A percentile compares a stretch with the other conserved stretches of the same genome.
phyloP scores from a whole-genome alignment of 805 yeast genomes.

The Candida tallmaniae region DNA sequence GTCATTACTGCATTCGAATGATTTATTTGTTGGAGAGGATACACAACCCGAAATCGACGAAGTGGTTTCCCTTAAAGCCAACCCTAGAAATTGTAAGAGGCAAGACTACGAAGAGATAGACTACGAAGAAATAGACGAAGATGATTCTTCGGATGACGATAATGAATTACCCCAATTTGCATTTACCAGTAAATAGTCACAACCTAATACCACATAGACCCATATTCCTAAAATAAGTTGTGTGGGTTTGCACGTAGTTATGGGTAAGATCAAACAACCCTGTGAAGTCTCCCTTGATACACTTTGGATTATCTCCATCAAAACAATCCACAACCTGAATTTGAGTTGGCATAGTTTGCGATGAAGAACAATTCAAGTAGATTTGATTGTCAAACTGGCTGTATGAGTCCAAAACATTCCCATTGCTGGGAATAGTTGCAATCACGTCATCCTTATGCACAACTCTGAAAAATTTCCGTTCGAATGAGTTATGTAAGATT shows the following conservation, averaged over 20 bases:
- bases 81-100: not conserved
- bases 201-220: conserved; percentile 27
- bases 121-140: conserved; percentile 5
- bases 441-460: conserved; percentile 23
- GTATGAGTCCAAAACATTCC: conserved; percentile 18
- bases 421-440: conserved; percentile 25
- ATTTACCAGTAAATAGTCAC: conserved; percentile 16
- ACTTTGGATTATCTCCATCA: conserved; percentile 20
- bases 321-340: conserved; percentile 32
- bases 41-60: conserved; percentile 8
- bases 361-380: conserved; percentile 29
- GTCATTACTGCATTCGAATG: conserved; percentile 2
- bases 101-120: conserved; percentile 4
- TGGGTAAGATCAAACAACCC: conserved; percentile 8
- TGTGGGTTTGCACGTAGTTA: conserved; percentile 28
- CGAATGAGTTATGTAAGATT: conserved; percentile 16
- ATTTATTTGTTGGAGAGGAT: conserved; percentile 11
- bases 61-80: conserved; percentile 4
- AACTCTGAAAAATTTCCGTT: conserved; percentile 20
- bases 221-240: conserved; percentile 33
- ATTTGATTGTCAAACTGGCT: conserved; percentile 35
- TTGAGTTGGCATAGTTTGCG: conserved; percentile 18
- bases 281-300: conserved; percentile 28
- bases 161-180: conserved; percentile 32
- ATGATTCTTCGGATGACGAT: conserved; percentile 24